Conservation (phyloP, 2,329 filamentous ascomycete genomes). For the Colletotrichum noveboracense region DNA sequence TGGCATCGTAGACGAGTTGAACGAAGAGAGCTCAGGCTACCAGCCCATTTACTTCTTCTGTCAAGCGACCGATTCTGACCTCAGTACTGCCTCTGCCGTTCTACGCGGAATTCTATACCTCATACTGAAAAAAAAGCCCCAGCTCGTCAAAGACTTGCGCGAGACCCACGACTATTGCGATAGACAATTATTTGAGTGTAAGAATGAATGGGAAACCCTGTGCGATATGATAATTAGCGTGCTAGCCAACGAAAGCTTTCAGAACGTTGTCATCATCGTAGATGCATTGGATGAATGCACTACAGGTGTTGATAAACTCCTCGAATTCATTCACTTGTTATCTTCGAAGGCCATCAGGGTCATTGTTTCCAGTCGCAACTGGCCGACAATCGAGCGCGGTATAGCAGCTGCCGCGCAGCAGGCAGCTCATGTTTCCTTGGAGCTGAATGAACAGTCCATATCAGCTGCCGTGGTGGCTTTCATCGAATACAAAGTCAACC, state of each 20-base stretch:
- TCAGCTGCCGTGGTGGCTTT: too few species aligned
- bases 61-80: conserved; percentile 37
- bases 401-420: too few species aligned
- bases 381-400: too few species aligned
- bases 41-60: conserved; percentile 43
- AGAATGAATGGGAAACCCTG: conserved; percentile 33
- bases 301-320: conserved; percentile 25
- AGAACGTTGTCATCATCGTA: conserved; percentile 39
- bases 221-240: conserved; percentile 43
- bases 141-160: neutral
- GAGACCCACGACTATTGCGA: conserved; percentile 25
- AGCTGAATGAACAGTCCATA: too few species aligned
- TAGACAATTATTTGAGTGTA: conserved; percentile 41
- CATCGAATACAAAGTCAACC: too few species aligned
- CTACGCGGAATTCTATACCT: conserved; percentile 48
- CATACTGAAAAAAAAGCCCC: conserved; percentile 29
- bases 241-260: conserved; percentile 35
- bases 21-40: neutral
- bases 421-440: too few species aligned
- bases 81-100: conserved; percentile 44
- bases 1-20: conserved; percentile 40
- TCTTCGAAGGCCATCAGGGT: too few species aligned
- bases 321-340: conserved; percentile 20
- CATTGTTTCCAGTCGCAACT: too few species aligned
- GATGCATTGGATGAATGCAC: conserved; percentile 8